phyloP scores from a whole-genome alignment of 495 filamentous ascomycete species.

The Neurospora terricola region DNA sequence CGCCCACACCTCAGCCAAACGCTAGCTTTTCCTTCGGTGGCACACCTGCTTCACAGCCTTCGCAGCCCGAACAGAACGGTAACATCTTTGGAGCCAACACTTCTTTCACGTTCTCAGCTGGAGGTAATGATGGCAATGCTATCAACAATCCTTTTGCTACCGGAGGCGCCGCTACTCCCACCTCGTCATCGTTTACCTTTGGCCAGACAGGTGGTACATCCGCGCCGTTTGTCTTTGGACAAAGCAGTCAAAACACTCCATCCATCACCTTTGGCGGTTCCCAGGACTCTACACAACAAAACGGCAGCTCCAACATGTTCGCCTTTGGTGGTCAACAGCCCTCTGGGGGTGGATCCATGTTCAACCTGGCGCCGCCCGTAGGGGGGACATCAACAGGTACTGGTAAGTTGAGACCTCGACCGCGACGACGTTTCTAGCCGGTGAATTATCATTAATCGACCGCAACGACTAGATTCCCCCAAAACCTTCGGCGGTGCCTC shows the following conservation, averaged over 20 bases:
- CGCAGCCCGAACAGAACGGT: conserved; percentile 1
- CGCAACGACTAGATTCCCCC: conserved; percentile 27
- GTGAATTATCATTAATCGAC: conserved; percentile 12
- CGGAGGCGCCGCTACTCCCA: conserved; percentile 16
- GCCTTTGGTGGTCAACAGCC: conserved; percentile 19
- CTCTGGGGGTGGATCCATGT: conserved; percentile 16
- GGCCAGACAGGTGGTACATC: conserved; percentile 16
- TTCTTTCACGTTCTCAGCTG: conserved; percentile 33
- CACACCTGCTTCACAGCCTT: conserved; percentile 3
- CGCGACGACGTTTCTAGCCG: background rate
- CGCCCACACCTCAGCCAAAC: conserved; percentile 20
- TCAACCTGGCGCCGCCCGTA: conserved; percentile 24
- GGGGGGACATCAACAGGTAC: conserved; percentile 33
- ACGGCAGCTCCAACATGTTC: conserved; percentile 10
- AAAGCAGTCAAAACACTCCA: conserved; percentile 6
- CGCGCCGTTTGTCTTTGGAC: conserved; percentile 19
- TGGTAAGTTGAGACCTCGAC: conserved; percentile 25
- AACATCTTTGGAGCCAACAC: conserved; percentile 16
- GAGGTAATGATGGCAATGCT: conserved; percentile 14
- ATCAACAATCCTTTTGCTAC: conserved; percentile 35
- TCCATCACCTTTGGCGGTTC: conserved; percentile 23
- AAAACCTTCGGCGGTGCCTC: conserved; percentile 39
- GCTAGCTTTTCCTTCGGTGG: conserved; percentile 12
- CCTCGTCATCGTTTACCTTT: conserved; percentile 30
- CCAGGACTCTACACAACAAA: conserved; percentile 6